These are phyloP conservation scores for Grosmannia serpens DNA, from an alignment of 2,329 filamentous ascomycete species.

Conservation along the genomic window DNA sequence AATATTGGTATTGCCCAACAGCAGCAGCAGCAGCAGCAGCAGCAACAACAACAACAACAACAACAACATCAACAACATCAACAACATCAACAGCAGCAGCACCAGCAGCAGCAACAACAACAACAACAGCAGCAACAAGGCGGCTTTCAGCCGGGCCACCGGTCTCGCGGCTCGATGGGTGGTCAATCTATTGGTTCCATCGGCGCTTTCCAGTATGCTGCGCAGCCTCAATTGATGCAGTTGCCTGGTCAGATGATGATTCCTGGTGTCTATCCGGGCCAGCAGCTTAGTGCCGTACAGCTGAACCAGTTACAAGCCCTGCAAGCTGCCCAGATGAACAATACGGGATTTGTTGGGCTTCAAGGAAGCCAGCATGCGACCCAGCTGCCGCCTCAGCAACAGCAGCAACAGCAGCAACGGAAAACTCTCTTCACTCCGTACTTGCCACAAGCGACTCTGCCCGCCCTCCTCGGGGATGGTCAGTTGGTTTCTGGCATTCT, in stretches of 20 bases:
- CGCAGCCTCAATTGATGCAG: slow-evolving; percentile 79
- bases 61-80: slow-evolving; percentile 35
- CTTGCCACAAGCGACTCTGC: slow-evolving; percentile 84
- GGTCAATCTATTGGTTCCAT: slow-evolving; percentile 74
- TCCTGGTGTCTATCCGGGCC: slow-evolving; percentile 71
- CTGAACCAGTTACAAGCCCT: slow-evolving; percentile 84
- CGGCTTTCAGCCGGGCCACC: slow-evolving; percentile 87
- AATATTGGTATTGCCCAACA: slow-evolving; percentile 32
- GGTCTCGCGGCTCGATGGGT: slow-evolving; percentile 71
- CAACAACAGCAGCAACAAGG: slow-evolving; percentile 36
- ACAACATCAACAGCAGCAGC: slow-evolving; percentile 29
- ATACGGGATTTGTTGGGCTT: slow-evolving; percentile 59
- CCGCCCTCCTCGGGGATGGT: slow-evolving; percentile 79
- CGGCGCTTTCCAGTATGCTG: slow-evolving; percentile 79
- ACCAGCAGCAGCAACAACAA: slow-evolving; percentile 46
- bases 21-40: slow-evolving; percentile 30
- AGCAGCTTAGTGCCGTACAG: slow-evolving; percentile 76
- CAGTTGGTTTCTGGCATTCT: slow-evolving; percentile 94
- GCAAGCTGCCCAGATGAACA: slow-evolving; percentile 75
- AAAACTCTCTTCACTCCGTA: slow-evolving; percentile 99
- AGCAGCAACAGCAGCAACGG: slow-evolving; percentile 79
- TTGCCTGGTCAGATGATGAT: slow-evolving; percentile 79
- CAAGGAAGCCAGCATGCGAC: slow-evolving; percentile 63
- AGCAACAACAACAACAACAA: slow-evolving; percentile 30
- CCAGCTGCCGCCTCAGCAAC: slow-evolving; percentile 44